Percentiles rank a stretch among this genome's conserved stretches.
These are phyloP conservation scores for Rhizopogon vinicolor DNA, from an alignment of 768 basidiomycete species.

Conservation along the genomic window DNA sequence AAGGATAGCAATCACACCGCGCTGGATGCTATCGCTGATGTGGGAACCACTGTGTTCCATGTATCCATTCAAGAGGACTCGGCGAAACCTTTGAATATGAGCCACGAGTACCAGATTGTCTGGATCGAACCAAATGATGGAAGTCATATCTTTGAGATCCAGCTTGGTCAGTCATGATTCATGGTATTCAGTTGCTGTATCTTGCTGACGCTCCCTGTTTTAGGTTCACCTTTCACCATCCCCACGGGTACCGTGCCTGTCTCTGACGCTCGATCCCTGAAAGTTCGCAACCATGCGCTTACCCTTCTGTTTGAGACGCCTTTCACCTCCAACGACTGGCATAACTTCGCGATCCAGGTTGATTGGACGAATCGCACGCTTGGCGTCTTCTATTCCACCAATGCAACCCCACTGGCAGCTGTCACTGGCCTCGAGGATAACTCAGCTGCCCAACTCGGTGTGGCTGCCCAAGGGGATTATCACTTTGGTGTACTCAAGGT, in stretches of 20 bases:
- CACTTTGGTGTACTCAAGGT: conserved; percentile 61
- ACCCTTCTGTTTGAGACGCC: conserved; percentile 46
- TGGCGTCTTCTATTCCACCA: conserved; percentile 46
- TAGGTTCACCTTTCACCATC: conserved; percentile 55
- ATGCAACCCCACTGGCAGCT: conserved; percentile 30
- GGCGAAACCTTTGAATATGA: conserved; percentile 41
- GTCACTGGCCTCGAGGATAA: conserved; percentile 43
- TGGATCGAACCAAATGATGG: conserved; percentile 61
- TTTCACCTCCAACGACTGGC: conserved; percentile 43
- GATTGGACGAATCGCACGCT: conserved; percentile 51
- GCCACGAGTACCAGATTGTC: conserved; percentile 59
- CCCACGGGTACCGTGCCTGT: conserved; percentile 41
- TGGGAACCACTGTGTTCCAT: conserved; percentile 43
- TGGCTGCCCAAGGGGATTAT: conserved; percentile 53
- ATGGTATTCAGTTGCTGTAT: not conserved
- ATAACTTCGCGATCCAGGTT: conserved; percentile 56
- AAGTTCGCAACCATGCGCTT: conserved; percentile 51
- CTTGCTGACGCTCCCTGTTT: not conserved
- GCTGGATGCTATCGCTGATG: conserved; percentile 37
- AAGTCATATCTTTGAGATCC: conserved; percentile 54
- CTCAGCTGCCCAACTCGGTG: conserved; percentile 32
- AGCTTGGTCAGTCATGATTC: conserved; percentile 24
- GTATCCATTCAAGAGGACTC: conserved; percentile 42
- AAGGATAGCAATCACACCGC: conserved; percentile 32
- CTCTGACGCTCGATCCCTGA: conserved; percentile 42